phyloP scores from a whole-genome alignment of 805 yeast genomes.

The Yamadazyma insecticola region DNA sequence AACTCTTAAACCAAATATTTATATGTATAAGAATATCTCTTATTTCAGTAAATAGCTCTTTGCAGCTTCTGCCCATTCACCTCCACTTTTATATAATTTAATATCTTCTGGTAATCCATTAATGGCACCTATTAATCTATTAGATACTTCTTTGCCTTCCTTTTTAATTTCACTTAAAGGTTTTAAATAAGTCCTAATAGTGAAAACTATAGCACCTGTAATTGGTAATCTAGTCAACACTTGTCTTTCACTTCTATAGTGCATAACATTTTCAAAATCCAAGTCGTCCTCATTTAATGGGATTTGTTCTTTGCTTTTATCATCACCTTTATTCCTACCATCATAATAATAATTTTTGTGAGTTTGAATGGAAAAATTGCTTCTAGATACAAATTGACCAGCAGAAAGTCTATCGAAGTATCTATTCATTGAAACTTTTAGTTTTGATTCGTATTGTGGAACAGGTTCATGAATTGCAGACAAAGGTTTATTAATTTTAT shows the following conservation, averaged over 20 bases:
- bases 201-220: slow-evolving; percentile 35
- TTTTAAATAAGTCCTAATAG: slow-evolving; percentile 36
- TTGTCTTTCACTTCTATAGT: slow-evolving; percentile 42
- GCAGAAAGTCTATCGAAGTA: slow-evolving; percentile 32
- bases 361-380: slow-evolving; percentile 39
- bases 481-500: slow-evolving; percentile 34
- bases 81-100: slow-evolving; percentile 57
- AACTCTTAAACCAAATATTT: not conserved
- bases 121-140: slow-evolving; percentile 59
- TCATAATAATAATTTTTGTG: slow-evolving; percentile 32
- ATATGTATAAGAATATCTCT: not conserved
- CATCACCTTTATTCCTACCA: slow-evolving; percentile 37
- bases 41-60: slow-evolving; percentile 18
- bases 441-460: slow-evolving; percentile 37
- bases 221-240: slow-evolving; percentile 35
- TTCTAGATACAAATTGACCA: slow-evolving; percentile 35
- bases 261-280: slow-evolving; percentile 35
- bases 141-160: slow-evolving; percentile 34
- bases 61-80: slow-evolving; percentile 70
- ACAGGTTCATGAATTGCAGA: slow-evolving; percentile 37
- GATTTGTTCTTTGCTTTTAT: slow-evolving; percentile 20
- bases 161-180: slow-evolving; percentile 30
- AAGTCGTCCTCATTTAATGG: slow-evolving; percentile 24
- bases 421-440: slow-evolving; percentile 38
- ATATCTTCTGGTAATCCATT: slow-evolving; percentile 56